Conservation (phyloP, 2,329 filamentous ascomycete genomes). For the Microdochium trichocladiopsis region DNA sequence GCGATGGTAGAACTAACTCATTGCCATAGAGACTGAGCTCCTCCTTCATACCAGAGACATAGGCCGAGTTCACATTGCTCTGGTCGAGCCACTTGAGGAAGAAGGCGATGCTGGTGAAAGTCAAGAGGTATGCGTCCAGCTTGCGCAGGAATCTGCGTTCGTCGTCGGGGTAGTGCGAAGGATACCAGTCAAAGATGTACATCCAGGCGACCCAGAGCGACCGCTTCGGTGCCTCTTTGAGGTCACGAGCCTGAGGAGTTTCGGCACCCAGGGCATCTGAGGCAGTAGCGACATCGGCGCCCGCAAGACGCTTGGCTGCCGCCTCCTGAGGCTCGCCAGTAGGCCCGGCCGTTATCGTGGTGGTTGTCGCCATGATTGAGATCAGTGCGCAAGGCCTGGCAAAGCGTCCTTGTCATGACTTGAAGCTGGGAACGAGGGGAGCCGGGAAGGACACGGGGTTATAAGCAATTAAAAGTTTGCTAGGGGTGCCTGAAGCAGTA, state of each 20-base stretch:
- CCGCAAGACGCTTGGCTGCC: background rate
- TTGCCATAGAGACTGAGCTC: slow-evolving; percentile 17
- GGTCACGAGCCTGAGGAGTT: background rate
- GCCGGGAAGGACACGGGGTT: no score
- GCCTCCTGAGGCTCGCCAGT: background rate
- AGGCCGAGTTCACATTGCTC: slow-evolving; percentile 18
- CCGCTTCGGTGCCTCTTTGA: slow-evolving; percentile 6
- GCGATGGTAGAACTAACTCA: slow-evolving; percentile 4
- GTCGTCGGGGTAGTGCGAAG: slow-evolving; percentile 7
- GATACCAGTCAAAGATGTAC: slow-evolving; percentile 18
- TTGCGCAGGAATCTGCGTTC: slow-evolving; percentile 9
- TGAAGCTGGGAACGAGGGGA: no score
- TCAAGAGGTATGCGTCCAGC: slow-evolving; percentile 8
- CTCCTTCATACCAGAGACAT: slow-evolving; percentile 22
- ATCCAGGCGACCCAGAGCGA: slow-evolving; percentile 10
- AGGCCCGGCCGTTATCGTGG: background rate
- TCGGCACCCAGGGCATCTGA: background rate
- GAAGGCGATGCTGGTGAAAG: slow-evolving; percentile 11
- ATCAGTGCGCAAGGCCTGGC: no score
- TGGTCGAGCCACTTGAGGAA: slow-evolving; percentile 11
- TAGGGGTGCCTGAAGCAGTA: no score
- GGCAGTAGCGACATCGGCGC: background rate
- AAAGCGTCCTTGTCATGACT: no score
- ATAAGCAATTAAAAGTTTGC: no score
- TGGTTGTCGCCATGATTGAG: no score